Evolutionary conservation across 1,139 yeast genomes (phyloP).

Genomic region (Yamadazyma siamensis): DNA sequence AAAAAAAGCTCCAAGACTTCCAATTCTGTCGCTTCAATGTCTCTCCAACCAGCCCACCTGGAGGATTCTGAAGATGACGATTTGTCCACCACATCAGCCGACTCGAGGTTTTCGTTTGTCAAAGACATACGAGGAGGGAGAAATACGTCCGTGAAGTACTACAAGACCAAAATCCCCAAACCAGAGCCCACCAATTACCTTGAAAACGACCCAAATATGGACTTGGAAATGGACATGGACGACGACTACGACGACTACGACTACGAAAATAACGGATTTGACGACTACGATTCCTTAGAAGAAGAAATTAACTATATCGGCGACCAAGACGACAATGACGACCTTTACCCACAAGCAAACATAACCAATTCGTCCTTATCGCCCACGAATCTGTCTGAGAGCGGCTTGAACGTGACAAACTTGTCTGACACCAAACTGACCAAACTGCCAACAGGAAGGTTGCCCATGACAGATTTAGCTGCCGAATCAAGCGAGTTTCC

Average conservation of each 20-base stretch:
- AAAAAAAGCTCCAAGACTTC: conserved; percentile 1
- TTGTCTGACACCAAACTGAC: no score
- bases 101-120: conserved; percentile 50
- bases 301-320: conserved; percentile 52
- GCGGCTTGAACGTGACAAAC: no score
- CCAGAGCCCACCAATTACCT: conserved; percentile 20
- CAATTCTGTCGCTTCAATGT: no score
- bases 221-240: conserved; percentile 33
- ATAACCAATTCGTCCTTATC: background rate
- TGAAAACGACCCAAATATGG: conserved; percentile 32
- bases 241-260: conserved; percentile 44
- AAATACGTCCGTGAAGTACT: conserved; percentile 61
- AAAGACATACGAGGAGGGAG: conserved; percentile 53
- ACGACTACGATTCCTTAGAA: conserved; percentile 34
- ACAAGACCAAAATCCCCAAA: conserved; percentile 31
- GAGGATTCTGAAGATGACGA: conserved; percentile 5
- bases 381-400: no score
- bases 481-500: no score
- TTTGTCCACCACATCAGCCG: conserved; percentile 11
- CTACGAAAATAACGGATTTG: conserved; percentile 49
- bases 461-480: no score
- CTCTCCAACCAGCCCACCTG: conserved; percentile 2
- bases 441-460: no score
- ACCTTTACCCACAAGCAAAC: conserved; percentile 1
- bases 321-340: conserved; percentile 22